Conservation (phyloP, 345 rosid genomes). For the Brassica juncea region DNA sequence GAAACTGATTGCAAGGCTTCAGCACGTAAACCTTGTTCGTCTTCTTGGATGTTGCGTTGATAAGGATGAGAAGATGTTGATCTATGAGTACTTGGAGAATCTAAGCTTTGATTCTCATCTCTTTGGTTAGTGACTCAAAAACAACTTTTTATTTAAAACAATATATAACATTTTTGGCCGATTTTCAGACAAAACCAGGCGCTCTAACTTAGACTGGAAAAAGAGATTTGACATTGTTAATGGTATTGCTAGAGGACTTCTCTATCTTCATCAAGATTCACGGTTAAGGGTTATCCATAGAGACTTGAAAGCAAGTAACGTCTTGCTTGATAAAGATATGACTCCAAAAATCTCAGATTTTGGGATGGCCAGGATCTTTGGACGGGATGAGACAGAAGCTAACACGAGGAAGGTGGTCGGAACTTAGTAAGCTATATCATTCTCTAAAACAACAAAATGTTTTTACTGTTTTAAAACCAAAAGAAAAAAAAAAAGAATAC, state of each 20-base stretch:
- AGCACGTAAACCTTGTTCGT: constrained; percentile 76
- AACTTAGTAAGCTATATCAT: constrained; percentile 45
- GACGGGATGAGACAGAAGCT: no score
- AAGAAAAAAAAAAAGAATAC: neutral
- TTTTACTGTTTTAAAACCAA: neutral
- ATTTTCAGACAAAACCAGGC: constrained; percentile 39
- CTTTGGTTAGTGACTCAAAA: constrained; percentile 44
- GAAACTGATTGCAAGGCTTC: constrained; percentile 71
- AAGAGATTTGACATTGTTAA: constrained; percentile 59
- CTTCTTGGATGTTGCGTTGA: constrained; percentile 69
- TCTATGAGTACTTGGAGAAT: no score
- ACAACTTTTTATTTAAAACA: neutral
- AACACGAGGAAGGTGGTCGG: no score
- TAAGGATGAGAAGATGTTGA: constrained; percentile 53
- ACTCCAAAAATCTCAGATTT: no score
- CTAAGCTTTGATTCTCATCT: constrained; percentile 11
- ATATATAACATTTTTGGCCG: neutral
- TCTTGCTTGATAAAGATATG: no score
- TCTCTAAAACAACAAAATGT: neutral
- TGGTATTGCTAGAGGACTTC: constrained; percentile 76
- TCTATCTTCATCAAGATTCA: constrained; percentile 37
- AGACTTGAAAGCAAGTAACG: no score
- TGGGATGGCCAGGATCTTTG: no score
- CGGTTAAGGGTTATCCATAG: constrained; percentile 1
- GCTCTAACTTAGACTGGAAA: constrained; percentile 56